Evolutionary conservation across 2,329 filamentous ascomycete genomes (phyloP), one percentile per base, ranked within the genome.

Genomic region (Colletotrichum lentis): DNA sequence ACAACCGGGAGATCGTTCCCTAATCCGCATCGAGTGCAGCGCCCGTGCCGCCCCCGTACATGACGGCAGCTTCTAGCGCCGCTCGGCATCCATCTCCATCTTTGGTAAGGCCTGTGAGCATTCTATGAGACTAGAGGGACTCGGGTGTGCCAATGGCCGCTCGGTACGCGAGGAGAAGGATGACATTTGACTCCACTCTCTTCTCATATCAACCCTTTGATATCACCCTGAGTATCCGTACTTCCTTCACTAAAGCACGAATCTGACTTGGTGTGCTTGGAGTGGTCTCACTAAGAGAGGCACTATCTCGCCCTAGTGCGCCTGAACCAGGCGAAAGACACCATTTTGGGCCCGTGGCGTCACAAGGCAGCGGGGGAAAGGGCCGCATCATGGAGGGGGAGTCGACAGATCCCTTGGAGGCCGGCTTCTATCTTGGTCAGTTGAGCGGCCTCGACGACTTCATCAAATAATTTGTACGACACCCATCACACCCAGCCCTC

Each of bases 21-120:
- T 64, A 67, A 31, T 49, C 64, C 47, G 35, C 47, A 47, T 67
- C 41, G 24, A 59, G 60, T 43, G 54, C 27, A 44, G 54, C 53
- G 60, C 58, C 60, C 53, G 46, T 64, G 47, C 46, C 64, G 44
- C 54, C 52, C 60, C 46, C 46, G 37, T 63, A 57, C 64, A 24
- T 52, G 39, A 37, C n/a, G 18, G 14, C 37, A 46, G 50, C 14
- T 52, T 14, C 27, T 46, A 52, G 46, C 53, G 18, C 53, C 43
- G 44, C 35, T 46, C 54, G 24, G 16, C 41, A 47, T 62, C 50
- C n/a, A n/a, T n/a, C n/a, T 27, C 43, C 49, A 39, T 20, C 10
- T 56, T 37, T 18, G 43, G 61, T 16, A 57, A 63, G 44, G 52
- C 8, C 18, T 46, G 18, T 20, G 27, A 35, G 22, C 27, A 46